Percentiles rank a stretch among this genome's conserved stretches.
These are phyloP conservation scores for Cinnamomum micranthum DNA, from an alignment of 164 flowering plant genomes.

Conservation along the genomic window DNA sequence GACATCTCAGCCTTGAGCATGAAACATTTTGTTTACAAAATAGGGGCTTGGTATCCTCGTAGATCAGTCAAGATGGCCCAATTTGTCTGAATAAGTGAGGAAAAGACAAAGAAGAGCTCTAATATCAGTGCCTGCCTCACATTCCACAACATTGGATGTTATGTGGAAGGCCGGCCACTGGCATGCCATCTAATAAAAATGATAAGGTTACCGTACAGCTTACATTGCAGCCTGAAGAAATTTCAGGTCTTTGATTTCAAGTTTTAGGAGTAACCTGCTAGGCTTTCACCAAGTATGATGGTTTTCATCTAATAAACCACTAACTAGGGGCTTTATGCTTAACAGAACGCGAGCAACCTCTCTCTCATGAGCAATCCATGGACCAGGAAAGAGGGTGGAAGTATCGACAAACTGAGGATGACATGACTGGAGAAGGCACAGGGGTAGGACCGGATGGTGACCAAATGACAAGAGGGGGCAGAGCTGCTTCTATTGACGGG, in stretches of 20 bases:
- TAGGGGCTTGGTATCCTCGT: too few relatives aligned
- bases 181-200: background rate
- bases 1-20: too few relatives aligned
- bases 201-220: too few relatives aligned
- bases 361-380: slow-evolving; percentile 34
- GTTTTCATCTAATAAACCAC: background rate
- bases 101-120: background rate
- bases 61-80: too few relatives aligned
- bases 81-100: too few relatives aligned
- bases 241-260: background rate
- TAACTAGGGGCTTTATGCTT: background rate
- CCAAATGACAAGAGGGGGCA: slow-evolving; percentile 12
- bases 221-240: background rate
- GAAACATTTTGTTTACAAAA: too few relatives aligned
- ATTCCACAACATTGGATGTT: background rate
- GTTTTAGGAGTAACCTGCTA: too few relatives aligned
- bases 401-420: slow-evolving; percentile 11
- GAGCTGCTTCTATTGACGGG: slow-evolving; percentile 16
- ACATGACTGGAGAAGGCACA: slow-evolving; percentile 14
- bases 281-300: background rate
- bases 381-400: slow-evolving; percentile 31
- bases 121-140: background rate
- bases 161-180: background rate
- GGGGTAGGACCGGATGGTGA: slow-evolving; percentile 20
- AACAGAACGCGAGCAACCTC: slow-evolving; percentile 33